These are phyloP conservation scores for Neurospora sp. DNA, from an alignment of 495 filamentous ascomycete species.

Conservation along the genomic window DNA sequence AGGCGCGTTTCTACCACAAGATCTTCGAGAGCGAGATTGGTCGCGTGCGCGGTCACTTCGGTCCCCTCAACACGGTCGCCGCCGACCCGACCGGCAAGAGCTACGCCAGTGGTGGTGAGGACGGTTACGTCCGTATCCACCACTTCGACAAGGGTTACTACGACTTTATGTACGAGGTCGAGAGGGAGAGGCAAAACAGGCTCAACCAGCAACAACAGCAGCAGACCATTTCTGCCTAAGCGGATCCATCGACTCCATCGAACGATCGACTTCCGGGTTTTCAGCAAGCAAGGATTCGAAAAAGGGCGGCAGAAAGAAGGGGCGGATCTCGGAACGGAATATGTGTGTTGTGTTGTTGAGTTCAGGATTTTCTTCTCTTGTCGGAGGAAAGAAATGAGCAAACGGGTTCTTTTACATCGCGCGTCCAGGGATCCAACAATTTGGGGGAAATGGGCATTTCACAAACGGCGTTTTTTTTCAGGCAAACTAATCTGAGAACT, in stretches of 20 bases:
- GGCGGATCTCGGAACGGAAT: not conserved
- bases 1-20: conserved; percentile 98
- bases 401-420: not conserved
- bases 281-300: not conserved
- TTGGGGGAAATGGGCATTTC: not conserved
- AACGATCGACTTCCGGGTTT: not conserved
- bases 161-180: conserved; percentile 97
- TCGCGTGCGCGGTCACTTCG: conserved; percentile 92
- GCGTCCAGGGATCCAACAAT: not conserved
- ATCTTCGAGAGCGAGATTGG: conserved; percentile 98
- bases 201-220: conserved; percentile 1
- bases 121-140: conserved; percentile 97
- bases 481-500: not conserved
- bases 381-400: not conserved
- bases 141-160: conserved; percentile 98
- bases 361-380: not conserved
- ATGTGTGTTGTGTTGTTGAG: not conserved
- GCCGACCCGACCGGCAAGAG: conserved; percentile 81
- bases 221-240: not conserved
- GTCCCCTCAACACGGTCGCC: conserved; percentile 72
- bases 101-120: conserved; percentile 91
- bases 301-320: not conserved
- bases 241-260: not conserved
- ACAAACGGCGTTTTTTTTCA: not conserved
- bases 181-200: conserved; percentile 47